These are phyloP conservation scores for Avena insularis DNA, from an alignment of 176 grass and related monocot species.

Conservation along the genomic window DNA sequence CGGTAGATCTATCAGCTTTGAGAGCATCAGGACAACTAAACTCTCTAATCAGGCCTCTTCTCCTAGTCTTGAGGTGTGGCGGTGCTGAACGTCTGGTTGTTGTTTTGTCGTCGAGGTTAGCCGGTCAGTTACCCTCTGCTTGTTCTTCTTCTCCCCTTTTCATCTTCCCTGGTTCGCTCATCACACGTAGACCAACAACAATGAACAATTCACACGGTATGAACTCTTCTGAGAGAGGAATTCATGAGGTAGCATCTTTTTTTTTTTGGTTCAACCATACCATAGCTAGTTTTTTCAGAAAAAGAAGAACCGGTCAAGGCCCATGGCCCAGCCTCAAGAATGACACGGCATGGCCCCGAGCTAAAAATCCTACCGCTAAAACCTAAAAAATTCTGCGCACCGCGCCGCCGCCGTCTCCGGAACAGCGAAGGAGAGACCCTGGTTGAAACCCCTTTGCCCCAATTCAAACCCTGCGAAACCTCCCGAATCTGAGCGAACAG, in stretches of 20 bases:
- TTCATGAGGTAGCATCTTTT: neutral
- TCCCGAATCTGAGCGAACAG: slow-evolving; percentile 47
- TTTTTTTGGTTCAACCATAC: neutral
- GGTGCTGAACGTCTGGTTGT: neutral
- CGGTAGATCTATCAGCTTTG: neutral
- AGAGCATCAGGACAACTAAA: neutral
- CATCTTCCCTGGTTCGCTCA: neutral
- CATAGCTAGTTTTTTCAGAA: neutral
- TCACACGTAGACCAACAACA: neutral
- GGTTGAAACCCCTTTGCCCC: neutral
- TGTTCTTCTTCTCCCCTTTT: neutral
- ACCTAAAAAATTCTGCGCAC: neutral
- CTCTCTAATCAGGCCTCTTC: neutral
- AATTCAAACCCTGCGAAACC: slow-evolving; percentile 44
- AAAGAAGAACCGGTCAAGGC: neutral
- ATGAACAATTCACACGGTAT: neutral
- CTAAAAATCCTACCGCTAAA: neutral
- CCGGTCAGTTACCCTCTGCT: neutral
- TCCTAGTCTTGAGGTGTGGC: neutral
- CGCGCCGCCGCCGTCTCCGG: slow-evolving; percentile 34
- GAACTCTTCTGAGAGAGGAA: neutral
- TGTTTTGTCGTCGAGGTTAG: neutral
- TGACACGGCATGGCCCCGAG: neutral
- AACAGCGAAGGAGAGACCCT: slow-evolving; percentile 11
- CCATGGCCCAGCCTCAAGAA: slow-evolving; percentile 22